Base-by-base conservation (phyloP, 352 stramenopile species). In the Phytophthora pini region DNA sequence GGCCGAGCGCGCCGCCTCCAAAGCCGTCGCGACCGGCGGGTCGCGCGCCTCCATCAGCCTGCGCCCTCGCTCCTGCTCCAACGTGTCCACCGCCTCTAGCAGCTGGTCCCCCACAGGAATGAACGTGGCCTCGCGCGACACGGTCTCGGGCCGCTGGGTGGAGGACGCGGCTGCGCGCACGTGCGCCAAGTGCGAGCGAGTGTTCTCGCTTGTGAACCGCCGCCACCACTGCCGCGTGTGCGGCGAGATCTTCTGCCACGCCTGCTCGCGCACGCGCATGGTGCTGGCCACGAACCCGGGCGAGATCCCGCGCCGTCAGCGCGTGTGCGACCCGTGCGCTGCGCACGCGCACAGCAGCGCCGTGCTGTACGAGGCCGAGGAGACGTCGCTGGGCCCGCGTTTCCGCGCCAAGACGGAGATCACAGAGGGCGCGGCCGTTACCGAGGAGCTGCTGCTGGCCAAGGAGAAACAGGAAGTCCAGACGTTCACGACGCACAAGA, bases 201-300 rank as follows among this genome's bases (percentile, higher is more conserved):
- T 24, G 5, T 94, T 94, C 55, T 88, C 86, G 50, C 70, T 94
- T 26, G 77, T 91, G 41, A 89, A 90, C 68, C 82, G 86, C 2
- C 82, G 86, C 26, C 86, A 94, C 61, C 86, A 94, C 74, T 94
- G 86, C 70, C 86, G 86, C 52, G 84, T 92, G 47, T 94, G 86
- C 49, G 86, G 86, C 31, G 66, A 93, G 65, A 90, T 94, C 48
- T 94, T 94, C 71, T 94, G 86, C 60, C 80, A 90, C 68, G 70
- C 80, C 29, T 94, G 86, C 54, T 92, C 86, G 15, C 87, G 88
- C 36, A 93, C 77, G 38, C 77, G 90, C 20, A 94, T 95, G 73
- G 77, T 92, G 60, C 72, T 96, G 27, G 79, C 80, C 41, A 93
- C 81, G 31, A 88, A 79, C 22, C 74, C 82, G 8, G 73, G 80